Evolutionary conservation across 306 rosid genomes (phyloP), one percentile per base, ranked within the genome.

Genomic region (Fragaria iinumae): DNA sequence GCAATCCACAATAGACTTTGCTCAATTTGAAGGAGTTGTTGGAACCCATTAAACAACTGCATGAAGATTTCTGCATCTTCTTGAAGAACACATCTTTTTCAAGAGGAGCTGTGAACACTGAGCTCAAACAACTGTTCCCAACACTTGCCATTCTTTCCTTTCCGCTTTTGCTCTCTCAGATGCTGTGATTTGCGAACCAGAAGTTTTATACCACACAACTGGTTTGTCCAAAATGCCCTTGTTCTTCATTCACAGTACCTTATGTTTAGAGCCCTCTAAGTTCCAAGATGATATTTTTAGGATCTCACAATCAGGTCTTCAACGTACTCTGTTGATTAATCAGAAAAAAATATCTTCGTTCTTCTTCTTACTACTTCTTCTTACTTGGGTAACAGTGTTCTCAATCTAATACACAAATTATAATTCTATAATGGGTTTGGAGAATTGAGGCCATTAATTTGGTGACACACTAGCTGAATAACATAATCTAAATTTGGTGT

Each of bases 1-100:
- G 77, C 18, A 86, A 60, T 71, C 77, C 83, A 75, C 93, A 89
- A 73, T 50, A 83, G 49, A 90, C 82, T 77, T 43, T 84, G 77
- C 43, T 82, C 44, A 48, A 49, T 57, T 80, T 84, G 59, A 53
- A 45, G 4, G 65, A 39, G 49, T 49, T 77, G 32, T 50, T 65
- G 55, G 70, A 82, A 68, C 67, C 53, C 43, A 55, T 69, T 43
- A 70, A 71, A 83, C 27, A 72, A 59, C 56, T 66, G 85, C 77
- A 18, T 64, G 81, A n/a, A 5, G 32, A 67, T 59, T 59, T 71
- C 71, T 62, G 78, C 14, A 49, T 80, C 63, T 77, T 87, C 12
- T 84, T 86, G 48, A 73, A 71, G 12, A 80, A 34, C 17, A 50
- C 20, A 17, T 78, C 45, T n/a, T 72, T 75, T 44, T 79, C 68